phyloP scores from a whole-genome alignment of 768 basidiomycete genomes.

The Podaxis sp. region DNA sequence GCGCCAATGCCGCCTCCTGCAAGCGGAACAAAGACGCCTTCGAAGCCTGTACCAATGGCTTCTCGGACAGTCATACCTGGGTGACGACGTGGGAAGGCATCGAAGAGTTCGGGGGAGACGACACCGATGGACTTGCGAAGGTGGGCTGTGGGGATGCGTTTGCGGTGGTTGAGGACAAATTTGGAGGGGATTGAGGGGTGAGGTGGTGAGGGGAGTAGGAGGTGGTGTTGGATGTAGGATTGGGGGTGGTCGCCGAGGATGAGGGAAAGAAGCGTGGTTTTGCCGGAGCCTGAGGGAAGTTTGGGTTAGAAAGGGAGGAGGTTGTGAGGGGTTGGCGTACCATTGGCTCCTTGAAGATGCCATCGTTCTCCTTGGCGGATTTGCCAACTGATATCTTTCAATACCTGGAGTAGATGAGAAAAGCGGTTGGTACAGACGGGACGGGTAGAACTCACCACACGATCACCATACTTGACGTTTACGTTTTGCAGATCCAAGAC shows the following conservation, averaged over 20 bases:
- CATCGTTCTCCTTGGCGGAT: conserved; percentile 82
- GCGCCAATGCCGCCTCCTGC: conserved; percentile 46
- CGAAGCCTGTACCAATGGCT: conserved; percentile 85
- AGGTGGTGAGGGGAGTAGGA: conserved; percentile 30
- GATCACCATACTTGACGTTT: conserved; percentile 67
- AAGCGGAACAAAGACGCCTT: conserved; percentile 71
- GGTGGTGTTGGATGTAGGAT: conserved; percentile 72
- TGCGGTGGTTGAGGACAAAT: conserved; percentile 65
- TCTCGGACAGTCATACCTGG: conserved; percentile 70
- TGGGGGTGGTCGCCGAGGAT: conserved; percentile 95
- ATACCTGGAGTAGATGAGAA: conserved; percentile 46
- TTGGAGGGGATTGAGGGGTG: conserved; percentile 45
- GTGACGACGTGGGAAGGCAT: conserved; percentile 79
- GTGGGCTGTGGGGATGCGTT: conserved; percentile 63
- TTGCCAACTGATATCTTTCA: conserved; percentile 79
- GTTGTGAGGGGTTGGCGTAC: conserved; percentile 30
- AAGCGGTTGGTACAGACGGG: neutral
- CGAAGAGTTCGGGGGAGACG: conserved; percentile 86
- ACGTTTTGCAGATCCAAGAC: conserved; percentile 67
- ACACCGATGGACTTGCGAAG: conserved; percentile 73
- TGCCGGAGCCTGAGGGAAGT: conserved; percentile 74
- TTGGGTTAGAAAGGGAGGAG: neutral
- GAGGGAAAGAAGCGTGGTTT: conserved; percentile 89
- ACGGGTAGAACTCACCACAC: conserved; percentile 42
- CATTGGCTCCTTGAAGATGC: conserved; percentile 90